Conservation (phyloP, 164 flowering plant species). For the Saururus chinensis region DNA sequence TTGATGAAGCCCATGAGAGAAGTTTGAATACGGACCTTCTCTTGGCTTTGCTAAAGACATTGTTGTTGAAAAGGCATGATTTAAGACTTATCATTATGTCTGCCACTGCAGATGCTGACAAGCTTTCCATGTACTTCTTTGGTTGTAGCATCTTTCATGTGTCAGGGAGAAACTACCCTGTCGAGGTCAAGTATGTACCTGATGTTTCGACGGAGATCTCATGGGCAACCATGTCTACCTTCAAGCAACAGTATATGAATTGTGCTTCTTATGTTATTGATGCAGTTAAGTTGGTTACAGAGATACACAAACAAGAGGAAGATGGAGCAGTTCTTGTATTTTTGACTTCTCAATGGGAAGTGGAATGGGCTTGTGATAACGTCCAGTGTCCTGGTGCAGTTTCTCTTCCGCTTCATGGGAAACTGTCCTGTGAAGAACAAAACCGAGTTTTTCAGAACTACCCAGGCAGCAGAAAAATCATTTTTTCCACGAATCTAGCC, state of each 20-base stretch:
- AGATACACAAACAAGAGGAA: slow-evolving; percentile 51
- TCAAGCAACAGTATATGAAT: slow-evolving; percentile 10
- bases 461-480: slow-evolving; percentile 66
- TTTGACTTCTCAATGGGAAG: slow-evolving; percentile 81
- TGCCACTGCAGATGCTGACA: slow-evolving; percentile 85
- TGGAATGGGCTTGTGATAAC: slow-evolving; percentile 93
- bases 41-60: slow-evolving; percentile 56
- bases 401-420: slow-evolving; percentile 78
- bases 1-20: slow-evolving; percentile 99
- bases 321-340: slow-evolving; percentile 87
- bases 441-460: slow-evolving; percentile 43
- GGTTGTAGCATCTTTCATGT: slow-evolving; percentile 58
- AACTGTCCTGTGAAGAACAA: slow-evolving; percentile 79
- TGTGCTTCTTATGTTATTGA: slow-evolving; percentile 45
- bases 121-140: slow-evolving; percentile 56
- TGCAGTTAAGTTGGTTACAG: slow-evolving; percentile 47
- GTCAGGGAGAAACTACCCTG: slow-evolving; percentile 75
- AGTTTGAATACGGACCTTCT: slow-evolving; percentile 92
- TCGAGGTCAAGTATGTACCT: slow-evolving; percentile 61
- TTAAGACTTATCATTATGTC: slow-evolving; percentile 89
- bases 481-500: slow-evolving; percentile 90
- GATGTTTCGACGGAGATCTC: slow-evolving; percentile 17
- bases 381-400: slow-evolving; percentile 41
- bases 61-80: slow-evolving; percentile 46
- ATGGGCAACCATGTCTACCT: slow-evolving; percentile 2